Evolutionary conservation across 176 grass and related monocot genomes (phyloP).

Genomic region (Carex parvula): DNA sequence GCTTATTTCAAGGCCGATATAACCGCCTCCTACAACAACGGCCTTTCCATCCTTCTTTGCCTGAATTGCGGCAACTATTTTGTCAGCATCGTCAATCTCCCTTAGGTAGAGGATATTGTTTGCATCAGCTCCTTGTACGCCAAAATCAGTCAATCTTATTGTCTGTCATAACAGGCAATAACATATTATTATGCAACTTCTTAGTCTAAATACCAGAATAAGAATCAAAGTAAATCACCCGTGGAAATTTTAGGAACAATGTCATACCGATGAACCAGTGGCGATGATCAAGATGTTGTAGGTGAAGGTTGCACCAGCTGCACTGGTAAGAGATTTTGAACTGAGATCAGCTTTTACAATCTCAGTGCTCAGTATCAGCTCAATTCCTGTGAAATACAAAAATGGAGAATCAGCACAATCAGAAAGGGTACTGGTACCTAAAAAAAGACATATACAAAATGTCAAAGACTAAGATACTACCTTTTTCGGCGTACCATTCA

Average conservation of each 20-base stretch:
- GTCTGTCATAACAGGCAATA: slow-evolving; percentile 31
- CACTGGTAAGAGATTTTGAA: slow-evolving; percentile 68
- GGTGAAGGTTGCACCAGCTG: slow-evolving; percentile 68
- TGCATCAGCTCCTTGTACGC: slow-evolving; percentile 70
- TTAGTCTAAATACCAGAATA: not conserved
- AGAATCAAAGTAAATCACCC: not conserved
- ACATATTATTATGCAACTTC: slow-evolving; percentile 23
- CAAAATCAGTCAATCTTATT: slow-evolving; percentile 86
- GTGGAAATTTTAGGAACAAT: slow-evolving; percentile 11
- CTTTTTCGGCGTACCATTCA: slow-evolving; percentile 95
- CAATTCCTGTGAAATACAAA: slow-evolving; percentile 57
- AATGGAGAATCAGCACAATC: slow-evolving; percentile 8
- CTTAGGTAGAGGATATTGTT: slow-evolving; percentile 93
- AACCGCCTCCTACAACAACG: slow-evolving; percentile 89
- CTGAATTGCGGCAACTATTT: slow-evolving; percentile 74
- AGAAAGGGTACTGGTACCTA: not conserved
- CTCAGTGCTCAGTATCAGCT: slow-evolving; percentile 86
- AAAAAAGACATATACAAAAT: not conserved
- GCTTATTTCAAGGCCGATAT: slow-evolving; percentile 93
- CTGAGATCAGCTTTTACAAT: slow-evolving; percentile 87
- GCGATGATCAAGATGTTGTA: slow-evolving; percentile 84
- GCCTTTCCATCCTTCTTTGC: slow-evolving; percentile 91
- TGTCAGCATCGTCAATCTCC: slow-evolving; percentile 84
- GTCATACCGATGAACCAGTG: slow-evolving; percentile 79
- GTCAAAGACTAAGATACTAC: slow-evolving; percentile 32